These are phyloP conservation scores for Salvia sclarea DNA, from an alignment of 305 asterid genomes.

Conservation along the genomic window DNA sequence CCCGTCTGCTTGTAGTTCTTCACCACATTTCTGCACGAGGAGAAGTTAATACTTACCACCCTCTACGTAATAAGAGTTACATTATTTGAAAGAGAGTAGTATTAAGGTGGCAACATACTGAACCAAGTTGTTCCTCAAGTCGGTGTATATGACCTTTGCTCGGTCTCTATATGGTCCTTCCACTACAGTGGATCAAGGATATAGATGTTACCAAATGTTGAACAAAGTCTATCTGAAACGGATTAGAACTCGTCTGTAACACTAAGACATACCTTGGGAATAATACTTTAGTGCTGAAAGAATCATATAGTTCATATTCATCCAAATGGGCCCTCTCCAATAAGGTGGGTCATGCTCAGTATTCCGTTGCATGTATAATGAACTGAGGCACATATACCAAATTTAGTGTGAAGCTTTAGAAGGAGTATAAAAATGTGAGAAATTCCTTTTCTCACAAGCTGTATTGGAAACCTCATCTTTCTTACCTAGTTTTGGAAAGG, in stretches of 20 bases:
- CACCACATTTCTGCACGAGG: constrained; percentile 69
- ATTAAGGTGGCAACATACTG: constrained; percentile 45
- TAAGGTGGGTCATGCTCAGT: constrained; percentile 97
- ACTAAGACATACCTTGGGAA: constrained; percentile 56
- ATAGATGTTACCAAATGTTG: neutral
- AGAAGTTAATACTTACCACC: neutral
- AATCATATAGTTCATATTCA: constrained; percentile 93
- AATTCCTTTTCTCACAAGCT: neutral
- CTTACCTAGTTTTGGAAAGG: constrained; percentile 84
- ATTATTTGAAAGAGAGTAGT: constrained; percentile 13
- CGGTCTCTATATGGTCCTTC: constrained; percentile 82
- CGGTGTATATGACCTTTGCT: constrained; percentile 65
- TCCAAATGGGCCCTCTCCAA: constrained; percentile 99
- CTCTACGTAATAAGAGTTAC: neutral
- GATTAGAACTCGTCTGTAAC: neutral
- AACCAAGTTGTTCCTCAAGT: constrained; percentile 82
- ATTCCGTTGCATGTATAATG: constrained; percentile 90
- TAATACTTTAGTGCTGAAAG: constrained; percentile 85
- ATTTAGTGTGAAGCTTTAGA: constrained; percentile 8
- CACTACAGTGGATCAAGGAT: constrained; percentile 44
- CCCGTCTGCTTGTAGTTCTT: constrained; percentile 74
- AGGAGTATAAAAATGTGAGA: constrained; percentile 9
- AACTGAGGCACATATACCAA: constrained; percentile 47
- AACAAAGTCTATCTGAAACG: neutral
- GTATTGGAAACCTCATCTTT: neutral